Percentiles rank a stretch among this genome's conserved stretches.
These are phyloP conservation scores for Paramecium bursaria DNA, from an alignment of 73 alveolate species.

Conservation along the genomic window DNA sequence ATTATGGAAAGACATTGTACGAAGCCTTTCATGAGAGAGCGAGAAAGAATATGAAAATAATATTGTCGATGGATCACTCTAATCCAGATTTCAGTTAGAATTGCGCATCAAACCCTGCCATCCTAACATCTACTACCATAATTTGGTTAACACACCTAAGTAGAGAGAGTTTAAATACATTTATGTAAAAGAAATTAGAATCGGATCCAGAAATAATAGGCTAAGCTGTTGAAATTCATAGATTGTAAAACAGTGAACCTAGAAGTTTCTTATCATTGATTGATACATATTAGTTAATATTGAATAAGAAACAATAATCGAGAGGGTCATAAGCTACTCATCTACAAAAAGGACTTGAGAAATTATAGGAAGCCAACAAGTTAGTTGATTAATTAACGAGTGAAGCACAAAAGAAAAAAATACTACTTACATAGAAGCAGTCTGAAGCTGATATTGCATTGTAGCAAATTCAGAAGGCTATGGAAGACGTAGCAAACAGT, in stretches of 20 bases:
- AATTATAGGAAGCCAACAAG: conserved; percentile 97
- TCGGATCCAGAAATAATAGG: neutral
- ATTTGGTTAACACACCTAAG: conserved; percentile 95
- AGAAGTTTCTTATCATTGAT: conserved; percentile 77
- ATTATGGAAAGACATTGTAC: conserved; percentile 65
- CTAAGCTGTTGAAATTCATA: conserved; percentile 56
- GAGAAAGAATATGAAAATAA: conserved; percentile 92
- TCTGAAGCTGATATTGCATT: conserved; percentile 97
- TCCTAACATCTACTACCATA: conserved; percentile 93
- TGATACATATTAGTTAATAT: conserved; percentile 70
- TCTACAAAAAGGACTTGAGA: conserved; percentile 95
- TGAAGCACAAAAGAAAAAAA: conserved; percentile 92
- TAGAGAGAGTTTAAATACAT: conserved; percentile 74
- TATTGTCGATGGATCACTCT: conserved; percentile 94
- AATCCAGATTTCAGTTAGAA: conserved; percentile 94
- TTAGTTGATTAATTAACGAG: conserved; percentile 90
- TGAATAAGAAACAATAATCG: conserved; percentile 84
- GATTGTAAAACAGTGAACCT: conserved; percentile 64
- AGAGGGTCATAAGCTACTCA: conserved; percentile 88
- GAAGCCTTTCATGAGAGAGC: conserved; percentile 75
- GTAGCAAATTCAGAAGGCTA: conserved; percentile 93
- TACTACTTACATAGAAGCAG: conserved; percentile 85
- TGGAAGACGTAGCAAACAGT: conserved; percentile 91
- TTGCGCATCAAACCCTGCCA: conserved; percentile 98
- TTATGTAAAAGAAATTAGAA: conserved; percentile 73